Percentiles rank a stretch among this genome's conserved stretches.
These are phyloP conservation scores for Hypocrella siamensis DNA, from an alignment of 2,329 filamentous ascomycete genomes.

Conservation along the genomic window DNA sequence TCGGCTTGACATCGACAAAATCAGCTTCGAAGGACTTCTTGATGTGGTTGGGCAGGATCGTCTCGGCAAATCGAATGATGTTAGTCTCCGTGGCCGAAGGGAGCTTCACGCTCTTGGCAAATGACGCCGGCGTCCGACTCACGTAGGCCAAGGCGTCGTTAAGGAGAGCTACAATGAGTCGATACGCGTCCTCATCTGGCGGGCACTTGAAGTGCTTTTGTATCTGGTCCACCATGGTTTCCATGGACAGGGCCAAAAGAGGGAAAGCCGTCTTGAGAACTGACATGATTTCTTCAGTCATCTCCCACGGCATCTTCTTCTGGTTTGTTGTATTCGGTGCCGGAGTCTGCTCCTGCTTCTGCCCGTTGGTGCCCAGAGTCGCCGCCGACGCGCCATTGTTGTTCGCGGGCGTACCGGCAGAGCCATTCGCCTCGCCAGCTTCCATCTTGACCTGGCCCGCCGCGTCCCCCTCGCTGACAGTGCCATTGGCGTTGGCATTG, in stretches of 20 bases:
- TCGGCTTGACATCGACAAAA: slow-evolving; percentile 88
- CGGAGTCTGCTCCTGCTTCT: slow-evolving; percentile 9
- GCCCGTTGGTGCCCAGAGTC: slow-evolving; percentile 4
- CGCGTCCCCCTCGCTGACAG: slow-evolving; percentile 32
- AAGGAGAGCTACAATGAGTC: slow-evolving; percentile 88
- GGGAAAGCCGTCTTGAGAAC: slow-evolving; percentile 95
- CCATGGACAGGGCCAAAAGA: slow-evolving; percentile 89
- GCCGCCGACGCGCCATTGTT: slow-evolving; percentile 12
- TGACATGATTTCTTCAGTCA: slow-evolving; percentile 89
- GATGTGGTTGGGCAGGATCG: slow-evolving; percentile 85
- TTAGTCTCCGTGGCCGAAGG: slow-evolving; percentile 86
- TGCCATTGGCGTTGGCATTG: too few species aligned
- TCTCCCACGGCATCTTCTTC: slow-evolving; percentile 84
- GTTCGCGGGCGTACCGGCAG: slow-evolving; percentile 10
- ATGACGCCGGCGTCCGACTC: slow-evolving; percentile 69
- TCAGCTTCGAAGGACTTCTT: slow-evolving; percentile 95
- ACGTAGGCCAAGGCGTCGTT: slow-evolving; percentile 94
- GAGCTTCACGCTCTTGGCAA: slow-evolving; percentile 81
- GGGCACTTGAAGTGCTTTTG: slow-evolving; percentile 99
- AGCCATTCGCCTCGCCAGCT: slow-evolving; percentile 17
- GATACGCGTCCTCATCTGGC: slow-evolving; percentile 93
- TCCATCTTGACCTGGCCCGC: slow-evolving; percentile 28
- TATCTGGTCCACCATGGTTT: slow-evolving; percentile 98
- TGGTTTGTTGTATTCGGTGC: slow-evolving; percentile 14
- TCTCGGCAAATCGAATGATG: slow-evolving; percentile 92